Base-by-base conservation (phyloP, 306 rosid genomes). In the Pyrus betulifolia region DNA sequence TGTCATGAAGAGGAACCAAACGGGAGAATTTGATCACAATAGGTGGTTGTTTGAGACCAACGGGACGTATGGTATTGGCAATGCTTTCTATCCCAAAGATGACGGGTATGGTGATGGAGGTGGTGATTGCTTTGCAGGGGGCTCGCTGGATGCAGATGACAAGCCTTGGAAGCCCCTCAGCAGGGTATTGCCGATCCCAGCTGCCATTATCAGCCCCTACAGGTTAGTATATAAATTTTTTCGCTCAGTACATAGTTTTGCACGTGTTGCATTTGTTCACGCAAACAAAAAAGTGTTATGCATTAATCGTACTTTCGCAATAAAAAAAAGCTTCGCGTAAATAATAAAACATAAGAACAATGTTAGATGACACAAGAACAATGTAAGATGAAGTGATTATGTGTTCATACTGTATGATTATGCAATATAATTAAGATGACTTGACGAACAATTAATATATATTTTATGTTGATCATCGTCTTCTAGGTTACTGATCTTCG, bases 31-130 rank as follows among this genome's bases (percentile, higher is more conserved):
- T 67, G 98, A 93, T 79, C 97, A 93, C 74, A 90, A 93, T 21
- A 79, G 88, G 75, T 93, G 97, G 97, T 69, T 91, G 82, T 93
- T 93, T 66, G 98, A 93, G 85, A 91, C 93, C 13, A 79, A 84
- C 75, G 98, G 97, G 33, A 93, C 98, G 15, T 93, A 90, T 46
- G 98, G 98, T 0, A 90, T 91, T 55, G 98, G 98, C 0, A 93
- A 88, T 84, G 97, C 97, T 2, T 91, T 83, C 78, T 85, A 91
- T 91, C 86, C 92, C 21, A 87, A 78, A 21, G 91, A 86, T 2
- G 88, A 88, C 4, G 54, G 68, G 73, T 87, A 83, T 23, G 87
- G 69, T 1, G 90, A 82, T 11, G 91, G 78, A 2, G 81, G 76
- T 0, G 71, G 78, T 27, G 92, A 88, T 1, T 85, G 84, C 0